Evolutionary conservation across 164 flowering plant genomes (phyloP), one percentile per base, ranked within the genome.

Genomic region (Aristolochia contorta): DNA sequence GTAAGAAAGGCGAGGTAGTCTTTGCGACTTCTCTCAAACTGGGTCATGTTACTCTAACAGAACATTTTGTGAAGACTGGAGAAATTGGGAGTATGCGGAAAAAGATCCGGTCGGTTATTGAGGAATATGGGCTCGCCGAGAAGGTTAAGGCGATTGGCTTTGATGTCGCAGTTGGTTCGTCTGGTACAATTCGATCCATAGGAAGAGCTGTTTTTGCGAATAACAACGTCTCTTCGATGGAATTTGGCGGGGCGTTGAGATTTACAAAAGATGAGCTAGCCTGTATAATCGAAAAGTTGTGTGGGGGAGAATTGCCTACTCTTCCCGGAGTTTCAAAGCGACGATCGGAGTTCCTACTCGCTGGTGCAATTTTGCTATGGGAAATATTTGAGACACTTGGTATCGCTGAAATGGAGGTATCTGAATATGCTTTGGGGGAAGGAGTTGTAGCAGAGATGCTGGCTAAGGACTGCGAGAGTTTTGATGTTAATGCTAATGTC

Each of bases 331-430:
- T 85, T 62, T 84, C 79, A 18, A 77, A 75, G 75, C 80, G 75
- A 58, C 71, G 91, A 47, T 77, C 89, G 5, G 83, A 75, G 73
- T 84, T 78, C 62, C 84, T 88, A 51, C 68, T 79, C 47, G 87
- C 96, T 0, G 91, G 91, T 46, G 78, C 81, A 0, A 74, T 88
- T 67, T 65, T 88, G 62, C 71, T 88, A 80, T 76, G 71, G 65
- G 96, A 84, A 78, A 77, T 85, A 62, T 78, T 85, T 66, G 82
- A 69, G 69, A 57, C 67, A 66, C 77, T 88, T 59, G 71, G 71
- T n/a, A 81, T 88, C 68, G 75, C 70, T 33, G 86, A 78, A 25
- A 84, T 85, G 84, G 78, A 71, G 73, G 90, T 84, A 48, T 88
- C 91, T 0, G 77, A 77, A 48, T 88, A 76, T 77, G 90, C 85